Evolutionary conservation across 2,329 filamentous ascomycete species (phyloP).

Genomic region (Fusarium staphyleae): DNA sequence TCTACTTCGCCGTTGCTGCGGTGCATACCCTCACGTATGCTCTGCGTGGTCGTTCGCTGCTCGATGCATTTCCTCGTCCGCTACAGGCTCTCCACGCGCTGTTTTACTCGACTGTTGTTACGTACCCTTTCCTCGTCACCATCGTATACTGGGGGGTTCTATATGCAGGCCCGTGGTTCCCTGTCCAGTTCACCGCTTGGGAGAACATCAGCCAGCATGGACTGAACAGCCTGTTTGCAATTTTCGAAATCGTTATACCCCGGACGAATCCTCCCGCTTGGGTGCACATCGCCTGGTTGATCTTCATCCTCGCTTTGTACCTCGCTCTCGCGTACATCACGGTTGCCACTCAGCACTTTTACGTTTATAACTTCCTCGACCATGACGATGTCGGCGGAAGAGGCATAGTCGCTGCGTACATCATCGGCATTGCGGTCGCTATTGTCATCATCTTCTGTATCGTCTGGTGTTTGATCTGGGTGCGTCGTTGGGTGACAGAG

Average conservation of each 20-base stretch:
- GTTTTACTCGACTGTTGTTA: slow-evolving; percentile 68
- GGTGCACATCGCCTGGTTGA: slow-evolving; percentile 70
- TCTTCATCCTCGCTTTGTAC: slow-evolving; percentile 76
- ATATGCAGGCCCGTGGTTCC: slow-evolving; percentile 60
- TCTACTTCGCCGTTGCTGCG: slow-evolving; percentile 75
- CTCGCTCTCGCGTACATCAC: slow-evolving; percentile 78
- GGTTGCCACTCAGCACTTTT: slow-evolving; percentile 72
- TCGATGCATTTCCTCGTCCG: slow-evolving; percentile 65
- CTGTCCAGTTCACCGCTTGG: slow-evolving; percentile 62
- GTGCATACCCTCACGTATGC: slow-evolving; percentile 75
- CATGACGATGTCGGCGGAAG: slow-evolving; percentile 57
- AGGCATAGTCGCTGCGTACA: slow-evolving; percentile 67
- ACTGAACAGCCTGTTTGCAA: slow-evolving; percentile 74
- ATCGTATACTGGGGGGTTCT: slow-evolving; percentile 74
- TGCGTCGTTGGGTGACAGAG: slow-evolving; percentile 59
- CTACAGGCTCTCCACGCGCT: slow-evolving; percentile 71
- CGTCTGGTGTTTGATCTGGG: slow-evolving; percentile 58
- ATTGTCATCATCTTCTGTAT: slow-evolving; percentile 61
- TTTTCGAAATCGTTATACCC: slow-evolving; percentile 77
- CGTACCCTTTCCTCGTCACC: slow-evolving; percentile 73
- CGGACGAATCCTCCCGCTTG: slow-evolving; percentile 67
- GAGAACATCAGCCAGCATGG: slow-evolving; percentile 76
- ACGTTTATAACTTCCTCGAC: slow-evolving; percentile 82
- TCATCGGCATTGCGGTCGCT: slow-evolving; percentile 63
- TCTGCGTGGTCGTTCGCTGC: slow-evolving; percentile 58